Base-by-base conservation (phyloP, 2,329 filamentous ascomycete species). In the Grosmannia huntii region DNA sequence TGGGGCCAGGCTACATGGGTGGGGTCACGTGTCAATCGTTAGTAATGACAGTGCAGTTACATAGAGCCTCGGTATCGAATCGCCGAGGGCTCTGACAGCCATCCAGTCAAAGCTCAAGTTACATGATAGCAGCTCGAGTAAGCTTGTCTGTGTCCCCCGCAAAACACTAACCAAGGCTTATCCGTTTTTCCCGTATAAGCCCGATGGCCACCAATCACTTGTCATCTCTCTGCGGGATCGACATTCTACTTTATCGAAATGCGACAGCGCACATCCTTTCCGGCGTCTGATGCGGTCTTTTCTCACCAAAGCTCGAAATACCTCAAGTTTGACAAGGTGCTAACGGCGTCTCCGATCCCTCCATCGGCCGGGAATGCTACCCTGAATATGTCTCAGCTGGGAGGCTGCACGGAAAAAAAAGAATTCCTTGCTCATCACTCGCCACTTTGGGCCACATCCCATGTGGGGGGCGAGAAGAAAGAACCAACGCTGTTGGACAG, bases 121-220 rank as follows among this genome's bases (percentile, higher is more conserved):
- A 28, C 27, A 28, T 28, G 27, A 28, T 7, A 28, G 27, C 4
- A 28, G 7, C n/a, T 57, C 58, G 55, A 59, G 58, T 59, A 59
- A 59, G 23, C 16, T 16, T 23, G 5, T 10, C 27, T 44, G 12
- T 10, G 5, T 9, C 44, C 57, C 33, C 57, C 44, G 9, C 38
- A 28, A 41, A 36, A 38, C 41, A 16, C 41, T 19, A 38, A 16
- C 16, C 36, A 16, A 9, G 31, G 6, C 31, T 33, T 33, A 33
- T 33, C 31, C 2, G 9, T 33, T 33, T 33, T 33, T 5, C 31
- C 31, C 31, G 9, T 33, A 33, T 33, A 33, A 33, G 14, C 19
- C 10, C 10, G 16, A 38, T 38, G 16, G 2, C 36, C 10, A 10
- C 38, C 38, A 41, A 41, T 41, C 38, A 41, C 38, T 19, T 4